Evolutionary conservation across 371 early-diverging fungal genomes (phyloP).

Genomic region (Batkoa obscura): DNA sequence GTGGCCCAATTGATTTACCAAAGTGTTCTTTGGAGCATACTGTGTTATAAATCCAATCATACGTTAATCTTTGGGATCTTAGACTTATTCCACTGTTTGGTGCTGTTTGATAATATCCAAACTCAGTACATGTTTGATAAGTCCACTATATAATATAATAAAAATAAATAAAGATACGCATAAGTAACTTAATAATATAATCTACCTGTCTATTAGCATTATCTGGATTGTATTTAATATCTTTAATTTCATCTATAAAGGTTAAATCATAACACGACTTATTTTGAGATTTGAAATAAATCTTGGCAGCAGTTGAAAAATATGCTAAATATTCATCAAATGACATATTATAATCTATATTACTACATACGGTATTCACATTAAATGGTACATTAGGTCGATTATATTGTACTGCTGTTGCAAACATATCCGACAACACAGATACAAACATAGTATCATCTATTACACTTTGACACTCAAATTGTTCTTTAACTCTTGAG

Average conservation of each 20-base stretch:
- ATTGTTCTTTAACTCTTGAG: not conserved
- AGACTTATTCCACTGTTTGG: not conserved
- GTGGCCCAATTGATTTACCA: not conserved
- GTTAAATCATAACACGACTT: not conserved
- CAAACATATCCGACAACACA: not conserved
- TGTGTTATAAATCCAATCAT: not conserved
- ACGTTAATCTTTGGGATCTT: not conserved
- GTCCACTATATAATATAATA: slow-evolving; percentile 29
- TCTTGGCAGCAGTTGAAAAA: not conserved
- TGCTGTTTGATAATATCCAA: slow-evolving; percentile 39
- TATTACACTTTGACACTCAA: not conserved
- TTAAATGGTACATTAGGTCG: not conserved
- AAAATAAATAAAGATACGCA: no score
- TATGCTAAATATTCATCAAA: not conserved
- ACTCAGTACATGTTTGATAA: slow-evolving; percentile 48
- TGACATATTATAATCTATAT: slow-evolving; percentile 2
- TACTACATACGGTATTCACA: slow-evolving; percentile 4
- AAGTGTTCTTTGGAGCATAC: not conserved
- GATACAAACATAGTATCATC: not conserved
- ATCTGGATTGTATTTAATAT: not conserved
- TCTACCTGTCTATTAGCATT: not conserved
- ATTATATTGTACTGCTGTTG: slow-evolving; percentile 5
- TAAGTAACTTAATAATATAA: no score
- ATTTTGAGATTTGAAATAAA: not conserved
- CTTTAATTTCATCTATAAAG: not conserved